phyloP scores from a whole-genome alignment of 177 flowering plant species.

The Telopea speciosissima region DNA sequence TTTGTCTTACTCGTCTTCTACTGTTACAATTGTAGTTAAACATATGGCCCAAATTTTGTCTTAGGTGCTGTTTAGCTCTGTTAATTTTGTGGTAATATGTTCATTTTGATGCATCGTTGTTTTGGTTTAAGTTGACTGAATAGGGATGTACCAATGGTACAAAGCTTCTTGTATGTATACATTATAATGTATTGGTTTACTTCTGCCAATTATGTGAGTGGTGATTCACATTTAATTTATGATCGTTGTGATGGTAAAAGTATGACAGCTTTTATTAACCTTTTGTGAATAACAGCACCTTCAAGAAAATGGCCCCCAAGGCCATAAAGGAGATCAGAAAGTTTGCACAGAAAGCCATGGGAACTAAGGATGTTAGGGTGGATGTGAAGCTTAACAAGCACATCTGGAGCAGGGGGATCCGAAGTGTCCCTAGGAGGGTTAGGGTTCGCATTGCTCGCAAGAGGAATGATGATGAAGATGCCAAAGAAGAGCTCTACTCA shows the following conservation, averaged over 20 bases:
- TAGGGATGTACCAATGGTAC: background rate
- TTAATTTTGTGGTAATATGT: too few relatives aligned
- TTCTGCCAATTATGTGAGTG: background rate
- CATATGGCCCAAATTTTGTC: too few relatives aligned
- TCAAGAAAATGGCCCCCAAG: slow-evolving; percentile 23
- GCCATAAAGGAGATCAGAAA: slow-evolving; percentile 21
- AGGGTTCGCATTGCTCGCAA: slow-evolving; percentile 20
- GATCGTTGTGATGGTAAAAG: background rate
- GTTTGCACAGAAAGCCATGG: slow-evolving; percentile 22
- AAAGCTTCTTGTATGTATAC: too few relatives aligned
- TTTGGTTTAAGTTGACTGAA: too few relatives aligned
- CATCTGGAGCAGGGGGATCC: slow-evolving; percentile 21
- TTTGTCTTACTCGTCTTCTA: too few relatives aligned
- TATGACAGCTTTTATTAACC: background rate
- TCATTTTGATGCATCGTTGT: too few relatives aligned
- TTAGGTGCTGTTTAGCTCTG: too few relatives aligned
- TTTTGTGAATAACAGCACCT: slow-evolving; percentile 12
- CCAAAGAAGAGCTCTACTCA: slow-evolving; percentile 20
- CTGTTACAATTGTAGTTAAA: too few relatives aligned
- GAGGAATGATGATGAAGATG: slow-evolving; percentile 23
- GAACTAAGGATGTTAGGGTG: slow-evolving; percentile 20
- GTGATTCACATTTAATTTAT: background rate
- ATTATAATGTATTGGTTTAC: background rate
- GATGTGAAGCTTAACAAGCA: slow-evolving; percentile 23
- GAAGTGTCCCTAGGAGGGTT: slow-evolving; percentile 19